Base-by-base conservation (phyloP, 306 rosid genomes). In the Hippophae tibetana region DNA sequence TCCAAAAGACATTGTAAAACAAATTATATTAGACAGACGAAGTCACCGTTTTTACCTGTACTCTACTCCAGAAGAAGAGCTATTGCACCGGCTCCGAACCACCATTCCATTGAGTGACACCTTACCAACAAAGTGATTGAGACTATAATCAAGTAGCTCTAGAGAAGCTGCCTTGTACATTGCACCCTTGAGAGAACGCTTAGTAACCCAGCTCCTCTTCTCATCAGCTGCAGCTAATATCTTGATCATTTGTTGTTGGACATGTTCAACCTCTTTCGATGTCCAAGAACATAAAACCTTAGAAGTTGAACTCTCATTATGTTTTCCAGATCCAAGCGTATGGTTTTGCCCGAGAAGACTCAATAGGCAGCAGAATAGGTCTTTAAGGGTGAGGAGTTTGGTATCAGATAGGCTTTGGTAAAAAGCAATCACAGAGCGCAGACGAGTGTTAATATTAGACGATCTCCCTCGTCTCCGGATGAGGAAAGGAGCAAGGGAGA, bases 61-160 rank as follows among this genome's bases (percentile, higher is more conserved):
- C 41, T 86, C 95, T 1, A 81, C 58, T 3, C 58, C 80, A 58
- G 74, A 68, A 25, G 85, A 72, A 44, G 9, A 3, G 2, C 82
- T 83, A 68, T 75, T 83, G 75, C 79, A 83, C 41, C 68, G 76
- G 7, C 80, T 62, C 11, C 52, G 9, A 60, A 86, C 77, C 2
- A 78, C 76, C 82, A 72, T 59, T 49, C 81, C 85, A 60, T 70
- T 72, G 61, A 69, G 61, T 54, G 81, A 76, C 31, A 63, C 43
- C 68, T 63, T 75, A 7, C 95, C 95, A 40, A 62, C 74, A 44
- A 86, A 67, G 67, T 81, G 81, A 67, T 78, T 74, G 27, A 86
- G 79, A 70, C 84, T 45, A 50, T 74, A 86, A 60, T 81, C 90
- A 46, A 86, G 67, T 70, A 86, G 85, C 81, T 79, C 84, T 1